Base-by-base conservation (phyloP, 2,329 filamentous ascomycete species). In the Ilyonectria destructans region DNA sequence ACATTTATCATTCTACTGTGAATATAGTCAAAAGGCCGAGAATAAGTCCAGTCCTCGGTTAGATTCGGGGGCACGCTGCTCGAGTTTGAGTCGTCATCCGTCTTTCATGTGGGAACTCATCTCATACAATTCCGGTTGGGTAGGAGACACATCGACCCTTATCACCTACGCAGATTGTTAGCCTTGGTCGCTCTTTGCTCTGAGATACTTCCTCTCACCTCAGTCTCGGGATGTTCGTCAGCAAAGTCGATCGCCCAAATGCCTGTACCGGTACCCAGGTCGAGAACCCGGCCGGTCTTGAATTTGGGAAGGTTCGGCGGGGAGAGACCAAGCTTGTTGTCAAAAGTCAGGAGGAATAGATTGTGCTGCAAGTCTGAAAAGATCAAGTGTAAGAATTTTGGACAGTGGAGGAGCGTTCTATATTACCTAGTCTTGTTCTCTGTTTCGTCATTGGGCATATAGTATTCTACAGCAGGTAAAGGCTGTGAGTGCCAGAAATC, bases 361-460 rank as follows among this genome's bases (percentile, higher is more conserved):
- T 37, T 37, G 10, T 37, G 10, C 35, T 37, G 35, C 35, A 37
- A 37, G 35, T 37, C 35, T 37, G 35, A 37, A 45, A 4, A 37
- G 10, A 23, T 13, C 33, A 21, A 51, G 35, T 37, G 19, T 21
- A 59, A 37, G 6, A 6, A 26, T n/a, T 17, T 6, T 23, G 3
- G 7, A 4, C 17, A 4, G 21, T 37, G 4, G 10, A 10, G 23
- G 19, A 19, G 8, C 23, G 19, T 15, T 15, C 21, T 3, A 48
- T 35, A 6, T 3, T 61, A 67, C 59, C 59, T n/a, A 69, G 21
- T 29, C 56, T 67, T 55, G 23, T 48, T 58, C 17, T 67, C 67
- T 1, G 37, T 6, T 5, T 67, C 58, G 8, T 69, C 62, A 6
- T 57, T 69, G 6, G 63, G 59, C 15, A 67, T 26, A 23, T 45